Conservation (phyloP, 2,329 filamentous ascomycete genomes). For the Hymenoscyphus infarciens region DNA sequence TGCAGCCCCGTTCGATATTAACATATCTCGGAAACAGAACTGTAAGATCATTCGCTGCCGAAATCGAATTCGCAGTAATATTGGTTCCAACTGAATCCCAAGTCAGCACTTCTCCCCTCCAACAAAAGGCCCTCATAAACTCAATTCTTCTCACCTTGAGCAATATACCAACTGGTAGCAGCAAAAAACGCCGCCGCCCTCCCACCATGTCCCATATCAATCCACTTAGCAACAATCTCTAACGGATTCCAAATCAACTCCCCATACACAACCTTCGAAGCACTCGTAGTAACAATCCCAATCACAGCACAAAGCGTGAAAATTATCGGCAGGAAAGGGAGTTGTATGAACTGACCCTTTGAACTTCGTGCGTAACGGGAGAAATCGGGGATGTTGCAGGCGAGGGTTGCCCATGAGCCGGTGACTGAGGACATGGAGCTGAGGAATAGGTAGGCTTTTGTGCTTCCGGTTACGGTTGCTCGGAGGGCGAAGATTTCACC, state of each 20-base stretch:
- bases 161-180: slow-evolving; percentile 51
- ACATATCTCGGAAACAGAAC: slow-evolving; percentile 51
- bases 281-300: slow-evolving; percentile 57
- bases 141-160: slow-evolving; percentile 35
- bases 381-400: slow-evolving; percentile 38
- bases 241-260: slow-evolving; percentile 49
- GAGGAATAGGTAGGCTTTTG: slow-evolving; percentile 31
- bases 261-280: slow-evolving; percentile 50
- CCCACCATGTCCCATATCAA: slow-evolving; percentile 42
- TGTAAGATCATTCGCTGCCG: slow-evolving; percentile 53
- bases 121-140: too few relatives aligned
- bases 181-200: slow-evolving; percentile 46
- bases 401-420: slow-evolving; percentile 34
- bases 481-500: slow-evolving; percentile 29
- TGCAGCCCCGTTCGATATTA: slow-evolving; percentile 54
- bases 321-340: slow-evolving; percentile 30
- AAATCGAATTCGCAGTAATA: slow-evolving; percentile 54
- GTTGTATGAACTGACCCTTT: slow-evolving; percentile 40
- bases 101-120: background rate
- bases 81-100: slow-evolving; percentile 46
- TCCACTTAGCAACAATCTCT: slow-evolving; percentile 44
- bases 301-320: slow-evolving; percentile 38
- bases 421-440: slow-evolving; percentile 34
- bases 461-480: slow-evolving; percentile 28
- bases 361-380: slow-evolving; percentile 32